Percentiles rank a stretch among this genome's conserved stretches.
phyloP scores from a whole-genome alignment of 352 stramenopile species.

The Phytophthora megakarya region DNA sequence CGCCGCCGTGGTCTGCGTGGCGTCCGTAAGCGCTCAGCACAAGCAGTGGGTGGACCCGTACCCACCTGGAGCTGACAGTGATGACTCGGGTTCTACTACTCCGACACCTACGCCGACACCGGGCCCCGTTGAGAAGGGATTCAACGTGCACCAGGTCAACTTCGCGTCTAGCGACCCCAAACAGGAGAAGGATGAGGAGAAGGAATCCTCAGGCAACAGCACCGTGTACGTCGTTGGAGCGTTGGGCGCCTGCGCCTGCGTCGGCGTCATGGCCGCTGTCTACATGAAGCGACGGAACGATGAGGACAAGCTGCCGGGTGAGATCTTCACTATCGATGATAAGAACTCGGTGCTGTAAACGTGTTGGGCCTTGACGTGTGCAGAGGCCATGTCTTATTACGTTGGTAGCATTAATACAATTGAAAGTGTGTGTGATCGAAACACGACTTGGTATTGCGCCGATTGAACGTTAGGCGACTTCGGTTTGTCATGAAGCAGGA shows the following conservation, averaged over 20 bases:
- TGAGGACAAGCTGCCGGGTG: slow-evolving; percentile 52
- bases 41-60: slow-evolving; percentile 9
- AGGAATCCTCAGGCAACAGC: slow-evolving; percentile 1
- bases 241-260: slow-evolving; percentile 47
- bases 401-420: slow-evolving; percentile 46
- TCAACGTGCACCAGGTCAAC: slow-evolving; percentile 45
- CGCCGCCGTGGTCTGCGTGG: slow-evolving; percentile 29
- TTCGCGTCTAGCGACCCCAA: slow-evolving; percentile 39
- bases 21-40: slow-evolving; percentile 21
- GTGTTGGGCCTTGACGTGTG: slow-evolving; percentile 5
- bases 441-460: slow-evolving; percentile 27
- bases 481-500: background rate
- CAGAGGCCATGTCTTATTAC: slow-evolving; percentile 41
- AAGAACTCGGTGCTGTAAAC: slow-evolving; percentile 78
- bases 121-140: slow-evolving; percentile 27
- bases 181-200: slow-evolving; percentile 23
- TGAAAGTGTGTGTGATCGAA: slow-evolving; percentile 42
- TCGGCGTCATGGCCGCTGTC: slow-evolving; percentile 50
- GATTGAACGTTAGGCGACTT: background rate
- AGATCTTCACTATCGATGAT: slow-evolving; percentile 81
- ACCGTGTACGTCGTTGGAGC: slow-evolving; percentile 35
- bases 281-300: slow-evolving; percentile 64
- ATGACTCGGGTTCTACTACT: background rate
- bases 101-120: background rate
- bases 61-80: background rate